Conservation (phyloP, 129 eudicot genomes). For the Lactuca sativa region DNA sequence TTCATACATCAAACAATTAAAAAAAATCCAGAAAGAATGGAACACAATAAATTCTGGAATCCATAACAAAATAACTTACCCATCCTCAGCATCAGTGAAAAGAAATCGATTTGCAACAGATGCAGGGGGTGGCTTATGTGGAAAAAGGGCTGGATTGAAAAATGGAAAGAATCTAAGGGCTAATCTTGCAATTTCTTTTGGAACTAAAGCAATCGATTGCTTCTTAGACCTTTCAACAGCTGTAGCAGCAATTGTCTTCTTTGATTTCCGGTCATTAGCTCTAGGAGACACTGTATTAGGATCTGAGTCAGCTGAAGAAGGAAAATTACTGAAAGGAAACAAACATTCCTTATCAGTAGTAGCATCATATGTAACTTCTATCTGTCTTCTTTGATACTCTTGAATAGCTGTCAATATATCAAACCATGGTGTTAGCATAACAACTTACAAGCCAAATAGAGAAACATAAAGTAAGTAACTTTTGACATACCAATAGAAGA, state of each 20-base stretch:
- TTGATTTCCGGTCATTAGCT: constrained; percentile 38
- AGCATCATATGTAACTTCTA: constrained; percentile 45
- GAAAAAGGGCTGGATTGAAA: constrained; percentile 88
- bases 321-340: constrained; percentile 52
- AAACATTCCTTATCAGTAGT: constrained; percentile 57
- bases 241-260: constrained; percentile 76
- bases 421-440: constrained; percentile 19
- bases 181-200: constrained; percentile 67
- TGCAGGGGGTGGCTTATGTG: constrained; percentile 84
- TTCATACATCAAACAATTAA: constrained; percentile 35
- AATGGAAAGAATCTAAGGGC: constrained; percentile 68
- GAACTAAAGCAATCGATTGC: constrained; percentile 84
- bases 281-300: constrained; percentile 26
- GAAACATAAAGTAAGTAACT: background rate
- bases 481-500: constrained; percentile 64
- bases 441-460: background rate
- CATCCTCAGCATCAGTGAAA: constrained; percentile 95
- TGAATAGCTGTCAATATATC: constrained; percentile 56
- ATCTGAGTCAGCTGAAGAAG: constrained; percentile 36
- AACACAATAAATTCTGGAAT: too few species aligned
- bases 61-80: constrained; percentile 46
- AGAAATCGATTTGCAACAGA: constrained; percentile 82
- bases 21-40: background rate
- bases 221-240: constrained; percentile 73
- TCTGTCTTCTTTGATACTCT: constrained; percentile 49